These are phyloP conservation scores for Phytopythium helicoides DNA, from an alignment of 352 stramenopile species.

Conservation along the genomic window DNA sequence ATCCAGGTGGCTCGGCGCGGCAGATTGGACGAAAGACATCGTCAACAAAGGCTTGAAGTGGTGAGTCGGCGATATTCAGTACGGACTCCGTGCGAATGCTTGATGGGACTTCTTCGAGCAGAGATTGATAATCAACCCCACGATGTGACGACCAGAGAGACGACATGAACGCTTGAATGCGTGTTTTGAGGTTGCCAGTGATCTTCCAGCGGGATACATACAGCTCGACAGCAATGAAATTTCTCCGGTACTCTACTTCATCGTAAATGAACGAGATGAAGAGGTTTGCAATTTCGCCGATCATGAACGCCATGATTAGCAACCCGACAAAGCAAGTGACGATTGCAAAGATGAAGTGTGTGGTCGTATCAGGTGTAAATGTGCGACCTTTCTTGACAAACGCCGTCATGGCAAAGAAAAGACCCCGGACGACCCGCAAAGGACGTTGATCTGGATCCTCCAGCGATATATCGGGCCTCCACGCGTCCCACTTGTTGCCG, in stretches of 20 bases:
- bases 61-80: constrained; percentile 38
- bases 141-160: constrained; percentile 64
- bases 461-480: constrained; percentile 33
- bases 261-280: constrained; percentile 74
- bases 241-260: constrained; percentile 71
- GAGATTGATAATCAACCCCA: constrained; percentile 55
- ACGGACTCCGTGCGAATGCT: constrained; percentile 52
- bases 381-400: constrained; percentile 69
- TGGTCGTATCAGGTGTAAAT: constrained; percentile 43
- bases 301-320: constrained; percentile 66
- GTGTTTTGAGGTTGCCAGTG: constrained; percentile 29
- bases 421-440: constrained; percentile 40
- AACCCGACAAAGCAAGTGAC: constrained; percentile 49
- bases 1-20: constrained; percentile 13
- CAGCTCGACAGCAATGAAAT: constrained; percentile 61
- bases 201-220: constrained; percentile 59
- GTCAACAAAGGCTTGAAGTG: constrained; percentile 33
- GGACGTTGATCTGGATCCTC: constrained; percentile 28
- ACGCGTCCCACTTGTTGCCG: constrained; percentile 45
- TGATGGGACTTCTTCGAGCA: constrained; percentile 48
- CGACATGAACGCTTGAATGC: constrained; percentile 51
- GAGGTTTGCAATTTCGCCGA: constrained; percentile 65
- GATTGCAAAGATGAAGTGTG: constrained; percentile 48
- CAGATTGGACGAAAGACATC: constrained; percentile 44
- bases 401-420: constrained; percentile 55